Conservation (phyloP, 2,329 filamentous ascomycete species). For the Cladosporium oxysporum region DNA sequence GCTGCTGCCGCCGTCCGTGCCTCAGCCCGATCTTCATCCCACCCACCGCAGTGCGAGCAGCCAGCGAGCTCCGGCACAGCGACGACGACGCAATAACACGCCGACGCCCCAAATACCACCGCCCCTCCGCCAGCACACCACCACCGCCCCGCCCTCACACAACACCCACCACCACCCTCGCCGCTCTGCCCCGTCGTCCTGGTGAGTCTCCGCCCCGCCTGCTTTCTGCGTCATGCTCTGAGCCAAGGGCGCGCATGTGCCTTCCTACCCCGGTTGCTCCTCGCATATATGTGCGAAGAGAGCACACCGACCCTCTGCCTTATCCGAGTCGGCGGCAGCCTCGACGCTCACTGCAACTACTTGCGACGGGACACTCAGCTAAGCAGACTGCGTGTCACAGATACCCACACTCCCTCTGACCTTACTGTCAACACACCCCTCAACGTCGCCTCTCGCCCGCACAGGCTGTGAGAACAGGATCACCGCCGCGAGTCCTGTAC, state of each 20-base stretch:
- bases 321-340: conserved; percentile 6
- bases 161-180: neutral
- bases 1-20: neutral
- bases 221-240: neutral
- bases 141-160: neutral
- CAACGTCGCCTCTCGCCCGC: conserved; percentile 14
- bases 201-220: conserved; percentile 14
- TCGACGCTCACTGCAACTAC: neutral
- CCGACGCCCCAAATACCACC: conserved; percentile 13
- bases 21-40: conserved; percentile 16
- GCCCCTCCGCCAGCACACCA: neutral
- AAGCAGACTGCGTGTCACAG: conserved; percentile 2
- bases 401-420: neutral
- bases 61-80: conserved; percentile 14
- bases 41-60: neutral
- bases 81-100: conserved; percentile 20
- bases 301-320: conserved; percentile 13
- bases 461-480: conserved; percentile 20
- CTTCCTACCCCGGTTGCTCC: conserved; percentile 14
- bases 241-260: conserved; percentile 15
- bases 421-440: conserved; percentile 7
- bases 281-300: conserved; percentile 16
- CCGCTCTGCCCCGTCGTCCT: neutral
- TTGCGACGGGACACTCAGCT: conserved; percentile 2
- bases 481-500: conserved; percentile 18